A percentile compares a stretch with the other conserved stretches of the same genome.
Conservation (phyloP, 768 basidiomycete genomes). For the Melanogaster broomeanus region DNA sequence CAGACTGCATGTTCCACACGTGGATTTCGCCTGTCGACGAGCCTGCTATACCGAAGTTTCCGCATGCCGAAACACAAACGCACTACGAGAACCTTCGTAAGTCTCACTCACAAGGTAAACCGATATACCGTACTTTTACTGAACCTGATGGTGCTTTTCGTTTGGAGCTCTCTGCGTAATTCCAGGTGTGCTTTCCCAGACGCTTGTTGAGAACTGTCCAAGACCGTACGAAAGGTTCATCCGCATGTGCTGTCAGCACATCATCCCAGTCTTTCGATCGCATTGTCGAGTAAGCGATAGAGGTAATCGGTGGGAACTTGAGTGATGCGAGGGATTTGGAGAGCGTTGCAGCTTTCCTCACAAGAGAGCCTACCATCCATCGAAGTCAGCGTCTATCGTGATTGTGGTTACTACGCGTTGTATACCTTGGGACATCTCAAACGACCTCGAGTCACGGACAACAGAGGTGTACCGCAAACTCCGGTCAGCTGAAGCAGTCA, state of each 20-base stretch:
- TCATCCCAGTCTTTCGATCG: conserved; percentile 98
- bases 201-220: conserved; percentile 88
- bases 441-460: conserved; percentile 92
- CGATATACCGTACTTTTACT: conserved; percentile 59
- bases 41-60: conserved; percentile 90
- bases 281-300: conserved; percentile 75
- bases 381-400: conserved; percentile 3
- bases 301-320: conserved; percentile 80
- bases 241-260: conserved; percentile 85
- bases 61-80: conserved; percentile 90
- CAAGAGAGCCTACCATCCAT: conserved; percentile 64
- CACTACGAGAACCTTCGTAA: conserved; percentile 43
- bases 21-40: conserved; percentile 77
- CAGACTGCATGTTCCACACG: conserved; percentile 98
- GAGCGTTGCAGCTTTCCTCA: conserved; percentile 75
- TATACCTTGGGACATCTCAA: conserved; percentile 94
- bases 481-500: conserved; percentile 88
- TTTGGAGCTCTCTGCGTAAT: conserved; percentile 50
- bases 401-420: conserved; percentile 1
- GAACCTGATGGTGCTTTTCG: conserved; percentile 55
- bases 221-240: conserved; percentile 79
- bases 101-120: no score
- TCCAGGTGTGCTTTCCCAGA: conserved; percentile 74
- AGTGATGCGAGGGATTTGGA: conserved; percentile 80
- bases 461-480: conserved; percentile 89